Conservation (phyloP, 1,284 basidiomycete species). For the Tetrapyrgos nigripes region DNA sequence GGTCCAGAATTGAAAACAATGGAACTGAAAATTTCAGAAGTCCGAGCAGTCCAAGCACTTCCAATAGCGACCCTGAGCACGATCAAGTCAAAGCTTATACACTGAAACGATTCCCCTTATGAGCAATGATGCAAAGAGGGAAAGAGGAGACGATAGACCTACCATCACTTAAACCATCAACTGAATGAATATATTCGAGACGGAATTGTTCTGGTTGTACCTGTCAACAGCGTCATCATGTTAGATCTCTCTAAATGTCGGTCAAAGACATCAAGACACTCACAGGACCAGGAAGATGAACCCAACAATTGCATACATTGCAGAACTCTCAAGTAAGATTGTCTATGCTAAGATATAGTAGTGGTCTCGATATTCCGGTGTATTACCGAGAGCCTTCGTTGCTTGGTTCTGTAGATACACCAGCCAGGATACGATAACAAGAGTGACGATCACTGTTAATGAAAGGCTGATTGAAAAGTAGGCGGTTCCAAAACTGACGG, state of each 20-base stretch:
- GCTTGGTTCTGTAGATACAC: neutral
- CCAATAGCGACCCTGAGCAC: too few species aligned
- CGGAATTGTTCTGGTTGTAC: conserved; percentile 1
- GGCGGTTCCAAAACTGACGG: too few species aligned
- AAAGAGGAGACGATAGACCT: neutral
- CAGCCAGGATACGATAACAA: neutral
- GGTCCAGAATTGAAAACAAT: too few species aligned
- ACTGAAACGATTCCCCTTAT: neutral
- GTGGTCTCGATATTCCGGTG: neutral
- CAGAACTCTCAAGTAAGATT: neutral
- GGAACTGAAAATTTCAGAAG: too few species aligned
- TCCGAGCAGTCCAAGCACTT: too few species aligned
- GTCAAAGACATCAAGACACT: neutral
- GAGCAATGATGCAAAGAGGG: too few species aligned
- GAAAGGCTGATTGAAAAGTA: too few species aligned
- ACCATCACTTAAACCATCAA: conserved; percentile 1
- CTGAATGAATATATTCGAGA: conserved; percentile 4
- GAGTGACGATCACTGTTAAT: too few species aligned
- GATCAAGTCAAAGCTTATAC: neutral
- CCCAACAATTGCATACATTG: neutral
- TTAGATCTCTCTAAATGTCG: neutral
- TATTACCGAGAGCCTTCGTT: neutral
- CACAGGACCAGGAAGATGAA: conserved; percentile 1
- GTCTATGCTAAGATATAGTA: neutral
- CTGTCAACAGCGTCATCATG: neutral